Base-by-base conservation (phyloP, 257 asterid genomes). In the Primulina eburnea region DNA sequence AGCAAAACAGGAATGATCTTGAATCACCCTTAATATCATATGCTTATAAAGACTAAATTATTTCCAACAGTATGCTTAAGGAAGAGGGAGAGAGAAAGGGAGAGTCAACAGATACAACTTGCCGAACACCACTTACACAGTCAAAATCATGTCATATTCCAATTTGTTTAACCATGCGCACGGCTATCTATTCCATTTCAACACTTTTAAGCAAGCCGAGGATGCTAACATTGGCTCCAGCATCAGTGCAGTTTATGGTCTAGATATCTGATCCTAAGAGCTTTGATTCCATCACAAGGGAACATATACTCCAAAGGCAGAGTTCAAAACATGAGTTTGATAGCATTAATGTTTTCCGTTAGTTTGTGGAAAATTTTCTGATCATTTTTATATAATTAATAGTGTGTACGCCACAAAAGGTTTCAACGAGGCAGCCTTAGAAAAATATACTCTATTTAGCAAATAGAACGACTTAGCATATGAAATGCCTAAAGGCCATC, bases 361-460 rank as follows among this genome's bases (percentile, higher is more conserved):
- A 47, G 55, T 47, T 9, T 9, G 55, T 47, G 55, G 7, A 12
- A 12, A 7, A 47, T 4, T 47, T 14, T 47, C 18, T 0, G 7
- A 4, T 3, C 55, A 47, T 14, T 47, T 47, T 12, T 47, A 47
- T 47, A 3, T 14, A 47, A 3, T 3, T 47, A 47, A 12, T 47
- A 47, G 55, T 14, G 7, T 14, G 7, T 47, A 47, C 0, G 55
- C 7, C 55, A 47, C 56, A 8, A 61, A 38, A 34, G 43, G 7
- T 66, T 40, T 69, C 64, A 60, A 29, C 32, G 58, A 73, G 47
- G 67, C 52, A 67, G 30, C 52, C 40, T 47, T 10, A 4, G 18
- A 47, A 47, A 14, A 14, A 47, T 47, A 67, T 18, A 68, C 55
- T 61, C 21, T 10, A 4, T 68, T 56, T 60, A 47, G 24, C 17